These are phyloP conservation scores for Suillus variegatus DNA, from an alignment of 768 basidiomycete species.

Conservation along the genomic window DNA sequence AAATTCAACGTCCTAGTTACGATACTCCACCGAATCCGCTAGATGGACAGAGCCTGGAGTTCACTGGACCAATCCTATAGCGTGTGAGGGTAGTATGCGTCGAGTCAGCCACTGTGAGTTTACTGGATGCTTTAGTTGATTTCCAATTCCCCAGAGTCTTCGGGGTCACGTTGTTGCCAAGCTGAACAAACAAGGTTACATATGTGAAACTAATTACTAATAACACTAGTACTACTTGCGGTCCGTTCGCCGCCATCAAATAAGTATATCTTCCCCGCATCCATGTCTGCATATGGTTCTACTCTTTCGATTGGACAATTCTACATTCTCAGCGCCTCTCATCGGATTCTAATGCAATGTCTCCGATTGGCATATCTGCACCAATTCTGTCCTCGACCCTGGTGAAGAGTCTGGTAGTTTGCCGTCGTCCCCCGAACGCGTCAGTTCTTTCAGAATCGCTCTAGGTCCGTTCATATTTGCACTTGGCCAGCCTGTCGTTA, in stretches of 20 bases:
- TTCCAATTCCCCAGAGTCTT: slow-evolving; percentile 8
- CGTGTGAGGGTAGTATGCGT: background rate
- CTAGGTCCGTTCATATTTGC: background rate
- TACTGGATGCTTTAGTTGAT: background rate
- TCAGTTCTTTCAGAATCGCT: background rate
- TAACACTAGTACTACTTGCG: background rate
- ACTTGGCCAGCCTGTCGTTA: background rate
- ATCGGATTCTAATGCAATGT: background rate
- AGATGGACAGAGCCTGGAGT: background rate
- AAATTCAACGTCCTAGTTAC: background rate
- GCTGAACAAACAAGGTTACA: background rate
- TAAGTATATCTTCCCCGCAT: background rate
- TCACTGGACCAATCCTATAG: background rate
- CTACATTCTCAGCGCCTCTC: background rate
- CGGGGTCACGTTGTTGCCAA: background rate
- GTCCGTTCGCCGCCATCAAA: slow-evolving; percentile 1
- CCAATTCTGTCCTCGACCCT: background rate
- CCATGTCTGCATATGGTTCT: background rate
- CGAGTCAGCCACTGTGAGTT: background rate
- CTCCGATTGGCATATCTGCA: background rate
- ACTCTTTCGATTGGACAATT: slow-evolving; percentile 1
- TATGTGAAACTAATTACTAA: background rate
- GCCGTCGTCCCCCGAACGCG: background rate
- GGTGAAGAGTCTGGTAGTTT: background rate
- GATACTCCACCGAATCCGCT: background rate